phyloP scores from a whole-genome alignment of 495 filamentous ascomycete species.

The Aspergillus cavernicola region DNA sequence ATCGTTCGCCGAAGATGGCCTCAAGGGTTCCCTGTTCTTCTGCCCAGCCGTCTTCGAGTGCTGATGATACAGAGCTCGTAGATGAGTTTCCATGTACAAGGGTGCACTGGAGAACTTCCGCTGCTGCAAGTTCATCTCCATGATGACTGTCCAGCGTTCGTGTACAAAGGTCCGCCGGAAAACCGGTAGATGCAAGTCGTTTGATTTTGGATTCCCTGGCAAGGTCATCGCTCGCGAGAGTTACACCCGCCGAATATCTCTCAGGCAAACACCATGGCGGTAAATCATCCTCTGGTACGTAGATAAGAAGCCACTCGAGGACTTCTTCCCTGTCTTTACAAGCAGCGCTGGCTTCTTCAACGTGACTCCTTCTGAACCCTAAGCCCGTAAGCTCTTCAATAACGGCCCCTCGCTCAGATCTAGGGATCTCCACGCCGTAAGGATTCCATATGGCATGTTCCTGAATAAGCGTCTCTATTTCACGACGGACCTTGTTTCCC shows the following conservation, averaged over 20 bases:
- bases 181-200: slow-evolving; percentile 76
- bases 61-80: slow-evolving; percentile 18
- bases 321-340: slow-evolving; percentile 93
- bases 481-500: slow-evolving; percentile 68
- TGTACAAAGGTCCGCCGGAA: slow-evolving; percentile 76
- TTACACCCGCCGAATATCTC: slow-evolving; percentile 82
- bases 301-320: slow-evolving; percentile 88
- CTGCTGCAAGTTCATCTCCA: slow-evolving; percentile 74
- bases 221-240: slow-evolving; percentile 73
- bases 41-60: slow-evolving; percentile 57
- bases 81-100: slow-evolving; percentile 43
- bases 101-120: slow-evolving; percentile 70
- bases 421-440: slow-evolving; percentile 59
- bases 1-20: slow-evolving; percentile 73
- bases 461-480: slow-evolving; percentile 75
- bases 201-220: slow-evolving; percentile 75
- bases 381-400: slow-evolving; percentile 69
- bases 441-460: slow-evolving; percentile 84
- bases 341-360: slow-evolving; percentile 79
- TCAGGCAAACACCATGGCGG: slow-evolving; percentile 88
- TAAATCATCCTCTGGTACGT: slow-evolving; percentile 94
- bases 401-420: slow-evolving; percentile 52
- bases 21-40: slow-evolving; percentile 79
- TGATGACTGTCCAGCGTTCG: slow-evolving; percentile 62
- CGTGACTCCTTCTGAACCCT: slow-evolving; percentile 82